Base-by-base conservation (phyloP, 192 early-diverging fungal species). In the Coemansia sp. region DNA sequence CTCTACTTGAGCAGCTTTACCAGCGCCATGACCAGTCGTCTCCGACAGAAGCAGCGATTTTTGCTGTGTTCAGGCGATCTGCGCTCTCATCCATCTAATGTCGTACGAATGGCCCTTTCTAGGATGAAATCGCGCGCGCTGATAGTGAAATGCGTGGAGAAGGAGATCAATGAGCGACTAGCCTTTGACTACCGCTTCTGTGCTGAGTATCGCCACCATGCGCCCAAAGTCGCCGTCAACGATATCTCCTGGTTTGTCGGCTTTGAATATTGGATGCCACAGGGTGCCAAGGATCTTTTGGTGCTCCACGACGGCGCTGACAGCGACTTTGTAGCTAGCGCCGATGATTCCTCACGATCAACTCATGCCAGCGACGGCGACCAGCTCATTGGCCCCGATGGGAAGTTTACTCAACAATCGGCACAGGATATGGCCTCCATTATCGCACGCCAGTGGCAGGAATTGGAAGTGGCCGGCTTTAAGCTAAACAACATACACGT, bases 401-500 rank as follows among this genome's bases (percentile, higher is more conserved):
- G 71, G 18, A 47, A 22, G 10, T 70, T 76, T 41, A 44, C 31
- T 11, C 49, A 52, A 9, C 33, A 65, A 52, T 61, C 70, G 1
- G 33, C 68, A 8, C 70, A 67, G 61, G 62, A 40, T 4, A 75
- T 74, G 55, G 73, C 78, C 22, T 61, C 72, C 6, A 72, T 74
- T 24, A 11, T 85, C 8, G 43, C 68, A 5, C 51, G 55, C 2
- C 69, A 72, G 29, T 85, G 83, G 83, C 75, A 62, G 16, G 13
- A 49, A 10, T 71, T 85, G n/a, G 83, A 85, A 27, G 40, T 57
- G 10, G 36, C 38, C 2, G 67, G 68, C 20, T 85, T 85, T 59
- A 70, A 72, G 44, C 80, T 85, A 29, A 78, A 75, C 73, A 85
- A 85, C 73, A 59, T 77, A 0, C 83, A 85, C 42, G 70, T 77